Evolutionary conservation across 116 monocot species (phyloP).

Genomic region (Cymodocea nodosa): DNA sequence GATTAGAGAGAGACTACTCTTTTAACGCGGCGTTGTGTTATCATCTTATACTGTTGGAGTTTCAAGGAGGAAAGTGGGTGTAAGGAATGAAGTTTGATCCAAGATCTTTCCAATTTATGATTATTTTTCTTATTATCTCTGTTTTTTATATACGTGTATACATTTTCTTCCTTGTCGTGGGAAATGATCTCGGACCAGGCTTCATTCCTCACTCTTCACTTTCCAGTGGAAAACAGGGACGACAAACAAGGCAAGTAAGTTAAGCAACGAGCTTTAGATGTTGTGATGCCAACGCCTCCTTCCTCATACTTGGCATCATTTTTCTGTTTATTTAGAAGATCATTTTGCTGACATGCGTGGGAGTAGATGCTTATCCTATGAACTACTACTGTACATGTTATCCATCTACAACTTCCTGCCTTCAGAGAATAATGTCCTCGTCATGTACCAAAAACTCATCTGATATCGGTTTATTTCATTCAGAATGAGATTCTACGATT

Average conservation of each 20-base stretch:
- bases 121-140: background rate
- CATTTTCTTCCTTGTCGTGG: background rate
- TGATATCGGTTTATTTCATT: too few relatives aligned
- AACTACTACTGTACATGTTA: too few relatives aligned
- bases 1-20: background rate
- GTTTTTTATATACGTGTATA: background rate
- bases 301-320: too few relatives aligned
- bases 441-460: too few relatives aligned
- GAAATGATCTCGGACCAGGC: slow-evolving; percentile 10
- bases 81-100: slow-evolving; percentile 15
- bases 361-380: too few relatives aligned
- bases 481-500: too few relatives aligned
- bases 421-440: too few relatives aligned
- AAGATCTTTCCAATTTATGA: background rate
- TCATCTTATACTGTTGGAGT: background rate
- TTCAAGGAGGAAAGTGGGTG: slow-evolving; percentile 4
- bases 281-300: too few relatives aligned
- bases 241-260: background rate
- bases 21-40: too few relatives aligned
- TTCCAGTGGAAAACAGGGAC: background rate
- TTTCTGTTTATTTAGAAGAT: too few relatives aligned
- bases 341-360: too few relatives aligned
- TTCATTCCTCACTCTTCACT: slow-evolving; percentile 10
- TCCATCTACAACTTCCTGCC: too few relatives aligned
- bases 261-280: background rate